Evolutionary conservation across 108 stramenopile genomes (phyloP), one percentile per base, ranked within the genome.

Genomic region (Conticribra guillardii): DNA sequence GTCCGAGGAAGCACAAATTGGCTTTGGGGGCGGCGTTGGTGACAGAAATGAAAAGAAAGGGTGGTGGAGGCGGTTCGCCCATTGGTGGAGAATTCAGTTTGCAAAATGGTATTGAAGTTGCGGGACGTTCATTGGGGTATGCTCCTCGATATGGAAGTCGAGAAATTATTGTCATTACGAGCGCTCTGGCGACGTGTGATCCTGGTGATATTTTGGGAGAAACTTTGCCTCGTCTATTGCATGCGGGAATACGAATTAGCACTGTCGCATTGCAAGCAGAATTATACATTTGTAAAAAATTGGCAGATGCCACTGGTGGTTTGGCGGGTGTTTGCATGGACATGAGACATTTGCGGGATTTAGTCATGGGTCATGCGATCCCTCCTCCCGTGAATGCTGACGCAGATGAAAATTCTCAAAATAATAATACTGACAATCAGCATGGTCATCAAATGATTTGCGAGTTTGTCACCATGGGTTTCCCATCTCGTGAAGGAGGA

Each of bases 91-190:
- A 88, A 62, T 90, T 94, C 60, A 84, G 82, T 60, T 67, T 94
- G 44, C 90, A 92, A 62, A 94, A 94, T 80, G 93, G 93, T 31
- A 69, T 94, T n/a, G 93, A 94, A 76, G 88, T 94, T 33, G 93
- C 93, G 18, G 93, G 93, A 37, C 82, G 93, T 11, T 83, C 82
- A n/a, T 64, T 96, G 70, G 91, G 88, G 9, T 87, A 91, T 60
- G 87, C 86, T 47, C 92, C 92, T 27, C 58, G 87, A 48, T 88
- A 96, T 69, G 95, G 90, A 54, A 80, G 75, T 54, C 74, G 95
- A 24, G 95, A 96, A 82, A 84, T 93, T 60, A 73, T 93, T 27
- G 85, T 96, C 19, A 29, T 93, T 16, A 79, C 74, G 27, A 82
- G 84, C 23, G 84, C 89, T 16, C 61, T 96, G 45, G 81, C 86